phyloP scores from a whole-genome alignment of 75 land plant genomes.

The Pinus albicaulis region DNA sequence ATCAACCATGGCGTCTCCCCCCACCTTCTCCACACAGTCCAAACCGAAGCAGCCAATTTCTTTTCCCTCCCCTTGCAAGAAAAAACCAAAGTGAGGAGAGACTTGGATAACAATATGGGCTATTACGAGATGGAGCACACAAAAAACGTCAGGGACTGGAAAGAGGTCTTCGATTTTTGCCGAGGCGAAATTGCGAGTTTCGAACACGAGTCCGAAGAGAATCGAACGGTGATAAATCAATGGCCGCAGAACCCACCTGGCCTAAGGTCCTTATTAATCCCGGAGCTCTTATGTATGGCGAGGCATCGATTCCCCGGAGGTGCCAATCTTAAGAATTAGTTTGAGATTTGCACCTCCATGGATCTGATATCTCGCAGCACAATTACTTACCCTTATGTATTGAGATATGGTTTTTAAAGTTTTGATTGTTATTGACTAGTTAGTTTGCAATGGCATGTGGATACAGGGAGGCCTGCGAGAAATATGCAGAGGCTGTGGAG shows the following conservation, averaged over 20 bases:
- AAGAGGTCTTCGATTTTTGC: constrained; percentile 79
- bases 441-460: too few relatives aligned
- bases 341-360: too few relatives aligned
- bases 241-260: constrained; percentile 52
- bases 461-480: constrained; percentile 35
- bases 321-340: too few relatives aligned
- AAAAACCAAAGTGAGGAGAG: constrained; percentile 55
- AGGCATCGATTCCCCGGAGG: too few relatives aligned
- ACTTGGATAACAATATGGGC: constrained; percentile 50
- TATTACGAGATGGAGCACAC: constrained; percentile 83
- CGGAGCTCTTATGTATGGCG: too few relatives aligned
- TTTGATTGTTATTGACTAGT: too few relatives aligned
- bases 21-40: constrained; percentile 36
- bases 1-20: constrained; percentile 71
- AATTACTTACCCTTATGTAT: too few relatives aligned
- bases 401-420: too few relatives aligned
- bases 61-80: constrained; percentile 53
- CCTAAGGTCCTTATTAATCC: constrained; percentile 18
- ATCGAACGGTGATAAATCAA: constrained; percentile 26
- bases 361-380: too few relatives aligned
- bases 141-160: constrained; percentile 92
- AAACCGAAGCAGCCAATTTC: constrained; percentile 37
- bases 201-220: constrained; percentile 12
- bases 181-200: constrained; percentile 16
- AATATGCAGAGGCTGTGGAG: constrained; percentile 45